Base-by-base conservation (phyloP, 2,329 filamentous ascomycete species). In the Ophiostoma quercus region DNA sequence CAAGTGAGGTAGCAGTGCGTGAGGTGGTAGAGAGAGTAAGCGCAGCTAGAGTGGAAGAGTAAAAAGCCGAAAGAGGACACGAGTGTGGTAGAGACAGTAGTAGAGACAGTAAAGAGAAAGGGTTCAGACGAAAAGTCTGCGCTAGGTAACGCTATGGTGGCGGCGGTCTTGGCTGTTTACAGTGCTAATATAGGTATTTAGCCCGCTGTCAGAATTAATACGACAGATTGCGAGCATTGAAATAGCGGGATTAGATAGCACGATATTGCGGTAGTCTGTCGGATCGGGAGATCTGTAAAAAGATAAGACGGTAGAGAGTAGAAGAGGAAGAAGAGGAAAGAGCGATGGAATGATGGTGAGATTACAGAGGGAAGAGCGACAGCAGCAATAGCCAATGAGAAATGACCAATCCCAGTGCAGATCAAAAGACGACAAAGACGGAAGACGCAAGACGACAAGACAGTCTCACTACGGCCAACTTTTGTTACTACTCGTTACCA, bases 121-220 rank as follows among this genome's bases (percentile, higher is more conserved):
- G 37, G 37, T 66, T 60, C 25, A 60, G 66, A 54, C 43, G 69
- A 67, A 67, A 70, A 43, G 41, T 66, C 63, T 68, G 69, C 72
- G 72, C 72, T 73, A 73, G 62, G 57, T 71, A 41, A 29, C 25
- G 25, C 25, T 29, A 29, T 29, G 25, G 25, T 29, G 25, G 25
- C 25, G 25, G 25, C 68, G 39, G 47, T 68, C 43, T 47, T 67
- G 60, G 16, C 19, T 34, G 39, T 41, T 41, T 41, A 14, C 39
- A 14, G 39, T 34, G 34, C 16, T 43, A 34, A 6, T 5, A 34
- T 34, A 34, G 34, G 34, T 34, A 34, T 34, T 34, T 34, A 34
- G 34, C 34, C 34, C 34, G 34, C 34, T 34, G 34, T 34, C 34
- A 34, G 34, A 34, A 34, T 34, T 54, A 8, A 22, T 54, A 22